Evolutionary conservation across 371 early-diverging fungal genomes (phyloP), one percentile per base, ranked within the genome.

Genomic region (Rhizopus stolonifer): DNA sequence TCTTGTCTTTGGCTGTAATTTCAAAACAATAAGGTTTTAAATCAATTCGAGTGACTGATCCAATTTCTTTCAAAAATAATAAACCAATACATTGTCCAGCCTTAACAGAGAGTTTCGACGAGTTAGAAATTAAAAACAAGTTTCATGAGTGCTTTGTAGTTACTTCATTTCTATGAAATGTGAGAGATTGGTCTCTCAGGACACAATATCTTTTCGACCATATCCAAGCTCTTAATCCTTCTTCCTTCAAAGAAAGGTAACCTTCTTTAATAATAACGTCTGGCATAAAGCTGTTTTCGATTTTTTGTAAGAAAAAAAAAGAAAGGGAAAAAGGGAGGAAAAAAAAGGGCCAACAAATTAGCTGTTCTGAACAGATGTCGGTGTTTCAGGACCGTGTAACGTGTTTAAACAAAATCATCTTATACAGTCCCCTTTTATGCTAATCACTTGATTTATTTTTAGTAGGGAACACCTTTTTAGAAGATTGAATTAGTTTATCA

Each of bases 171-270:
- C 89, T 78, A 69, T 96, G 94, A 58, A 95, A 90, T 23, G 95
- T 90, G 36, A 95, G 79, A 5, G 93, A 93, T 64, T 88, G 85
- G 58, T 90, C 89, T 56, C 93, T 77, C 13, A 96, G 76, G 15
- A 93, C 78, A 58, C 90, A 81, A 81, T 90, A 95, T 52, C 94
- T 70, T 72, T 92, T 93, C 33, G 89, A 84, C 96, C 96, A 96
- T 58, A 91, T 80, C 78, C 92, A 94, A 49, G 86, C 82, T 51
- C 82, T 66, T 45, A 91, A 67, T 29, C 90, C 89, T 48, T 88
- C 91, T 59, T 96, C 95, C 73, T 91, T 92, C 46, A 94, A 80
- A 22, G 79, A 75, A 51, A 84, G 74, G 65, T 91, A 86, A 42
- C 93, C 93, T 54, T 87, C 79, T 77, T 91, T 94, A 47, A 93